Evolutionary conservation across 305 asterid species (phyloP), one percentile per base, ranked within the genome.

Genomic region (Fraxinus sp.): DNA sequence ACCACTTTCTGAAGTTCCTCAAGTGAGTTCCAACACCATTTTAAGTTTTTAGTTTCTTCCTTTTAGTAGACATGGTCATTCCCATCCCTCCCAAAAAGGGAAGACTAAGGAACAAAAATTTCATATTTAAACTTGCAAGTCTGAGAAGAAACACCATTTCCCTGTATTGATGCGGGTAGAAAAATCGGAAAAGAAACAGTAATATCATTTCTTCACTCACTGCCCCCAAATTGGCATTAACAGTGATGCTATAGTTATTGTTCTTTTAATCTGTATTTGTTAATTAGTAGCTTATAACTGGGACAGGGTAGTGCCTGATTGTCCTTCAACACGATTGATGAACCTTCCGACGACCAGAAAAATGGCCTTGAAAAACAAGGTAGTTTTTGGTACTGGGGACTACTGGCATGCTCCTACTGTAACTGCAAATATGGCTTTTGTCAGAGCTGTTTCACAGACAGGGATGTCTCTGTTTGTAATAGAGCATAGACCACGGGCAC

Each of bases 301-400:
- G 72, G 76, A 73, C 92, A 95, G 99, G 91, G 91, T 92, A 79
- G 97, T 95, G 78, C 94, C 96, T 81, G 97, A 95, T 87, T 80
- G 90, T 62, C 98, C 98, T 0, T 94, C 99, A 80, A 86, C 87
- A 59, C 92, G 99, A 68, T 77, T 94, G 85, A 86, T 85, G 88
- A 85, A 89, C 92, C 94, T 96, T 81, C 97, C 94, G 4, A 90
- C 95, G 70, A 93, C 98, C 77, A 90, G 99, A 87, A 96, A 94
- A 85, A 89, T 94, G 88, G 94, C 95, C 82, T 71, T 88, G 79
- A 94, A 96, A 87, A 94, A 94, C 92, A 96, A 96, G 84, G 92
- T 94, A 84, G 95, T 91, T 57, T 94, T 94, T 86, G 99, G 98
- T 73, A 96, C 97, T 16, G 99, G 99, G 72, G 99, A 96, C 81